Base-by-base conservation (phyloP, 2,329 filamentous ascomycete species). In the Aspergillus transmontanensis region DNA sequence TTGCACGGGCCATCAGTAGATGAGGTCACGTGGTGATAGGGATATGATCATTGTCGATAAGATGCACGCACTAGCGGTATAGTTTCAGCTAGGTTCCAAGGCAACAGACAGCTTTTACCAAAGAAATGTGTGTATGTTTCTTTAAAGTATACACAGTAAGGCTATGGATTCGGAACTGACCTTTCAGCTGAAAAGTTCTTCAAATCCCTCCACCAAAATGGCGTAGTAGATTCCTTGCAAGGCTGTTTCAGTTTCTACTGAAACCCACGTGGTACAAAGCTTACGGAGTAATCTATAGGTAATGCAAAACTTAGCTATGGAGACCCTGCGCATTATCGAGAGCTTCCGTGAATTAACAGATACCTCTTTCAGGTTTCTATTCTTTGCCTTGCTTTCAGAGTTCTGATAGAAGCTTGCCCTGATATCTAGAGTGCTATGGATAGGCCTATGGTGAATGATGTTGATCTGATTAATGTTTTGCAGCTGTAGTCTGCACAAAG, bases 21-120 rank as follows among this genome's bases (percentile, higher is more conserved):
- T 30, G 1, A 2, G 1, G 9, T 62, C 60, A 62, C 56, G 60
- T 62, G 60, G 23, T 10, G 60, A 62, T 62, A 55, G 50, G 21
- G 9, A 7, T 19, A 26, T n/a, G 6, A 28, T 48, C 4, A 14
- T 26, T 4, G 12, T n/a, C 11, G 48, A 51, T 51, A n/a, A 30
- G 3, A n/a, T 50, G 14, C 12, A 50, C 12, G 2, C 12, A 12
- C 11, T 34, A 34, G 14, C 0, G 14, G 34, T 36, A 16, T 36
- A 16, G 34, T 16, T 36, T 36, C 34, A 16, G 34, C 23, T 50
- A 14, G 34, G 16, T 36, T 16, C 34, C 3, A 36, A 36, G 34
- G 34, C 12, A 36, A 16, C 12, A 36, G 14, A 16, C 34, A 16
- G 34, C 34, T 36, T 36, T 16, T 16, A 16, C 34, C 34, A 16